Conservation (phyloP, 179 eudicot species). For the Spinacia oleracea region DNA sequence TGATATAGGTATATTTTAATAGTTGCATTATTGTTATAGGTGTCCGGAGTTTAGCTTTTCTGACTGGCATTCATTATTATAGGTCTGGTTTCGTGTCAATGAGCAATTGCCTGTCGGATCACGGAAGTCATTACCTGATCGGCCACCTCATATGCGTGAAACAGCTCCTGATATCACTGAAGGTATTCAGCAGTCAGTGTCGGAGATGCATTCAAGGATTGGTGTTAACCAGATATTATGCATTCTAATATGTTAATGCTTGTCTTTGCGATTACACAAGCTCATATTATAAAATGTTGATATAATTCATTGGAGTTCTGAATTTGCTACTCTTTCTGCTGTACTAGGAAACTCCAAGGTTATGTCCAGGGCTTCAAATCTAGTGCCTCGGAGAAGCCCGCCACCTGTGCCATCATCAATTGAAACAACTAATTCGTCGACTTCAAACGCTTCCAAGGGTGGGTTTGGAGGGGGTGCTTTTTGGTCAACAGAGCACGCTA, state of each 20-base stretch:
- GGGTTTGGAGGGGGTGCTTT: conserved; percentile 69
- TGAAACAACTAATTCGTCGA: conserved; percentile 49
- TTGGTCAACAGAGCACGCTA: conserved; percentile 84
- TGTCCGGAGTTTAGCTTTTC: conserved; percentile 1
- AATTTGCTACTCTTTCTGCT: conserved; percentile 14
- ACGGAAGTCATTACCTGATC: conserved; percentile 91
- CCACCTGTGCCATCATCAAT: conserved; percentile 66
- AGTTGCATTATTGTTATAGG: background rate
- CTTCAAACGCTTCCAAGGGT: conserved; percentile 39
- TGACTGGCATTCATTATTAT: conserved; percentile 32
- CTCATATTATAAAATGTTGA: background rate
- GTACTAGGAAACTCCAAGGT: conserved; percentile 51
- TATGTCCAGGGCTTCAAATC: conserved; percentile 42
- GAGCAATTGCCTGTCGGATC: conserved; percentile 67
- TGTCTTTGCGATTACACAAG: background rate
- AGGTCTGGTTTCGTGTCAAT: conserved; percentile 99
- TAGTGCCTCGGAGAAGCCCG: conserved; percentile 79
- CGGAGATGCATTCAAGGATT: background rate
- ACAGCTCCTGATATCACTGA: conserved; percentile 41
- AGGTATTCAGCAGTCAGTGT: conserved; percentile 42
- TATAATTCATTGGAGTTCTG: background rate
- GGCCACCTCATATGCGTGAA: conserved; percentile 72
- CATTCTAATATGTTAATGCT: background rate
- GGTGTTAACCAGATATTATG: background rate
- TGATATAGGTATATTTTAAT: conserved; percentile 36